phyloP scores from a whole-genome alignment of 2,329 filamentous ascomycete species.

The Penicillium crustosum region DNA sequence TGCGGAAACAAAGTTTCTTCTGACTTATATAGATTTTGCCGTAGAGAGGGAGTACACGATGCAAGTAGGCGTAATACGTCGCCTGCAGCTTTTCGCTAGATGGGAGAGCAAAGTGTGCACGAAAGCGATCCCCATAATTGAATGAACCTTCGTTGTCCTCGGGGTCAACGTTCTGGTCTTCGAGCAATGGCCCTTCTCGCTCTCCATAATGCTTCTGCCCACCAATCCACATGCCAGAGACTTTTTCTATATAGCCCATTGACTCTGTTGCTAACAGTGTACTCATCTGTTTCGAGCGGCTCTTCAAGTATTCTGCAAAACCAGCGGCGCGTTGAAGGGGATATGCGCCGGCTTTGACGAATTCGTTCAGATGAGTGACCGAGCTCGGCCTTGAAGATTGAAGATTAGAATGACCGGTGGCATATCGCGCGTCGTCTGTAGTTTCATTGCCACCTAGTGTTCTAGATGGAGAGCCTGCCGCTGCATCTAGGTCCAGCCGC shows the following conservation, averaged over 20 bases:
- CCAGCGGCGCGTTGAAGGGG: constrained; percentile 80
- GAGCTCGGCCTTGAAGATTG: constrained; percentile 22
- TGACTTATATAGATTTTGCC: constrained; percentile 96
- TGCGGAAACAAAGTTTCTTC: constrained; percentile 86
- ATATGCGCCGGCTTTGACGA: constrained; percentile 65
- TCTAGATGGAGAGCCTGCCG: background rate
- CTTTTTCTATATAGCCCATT: constrained; percentile 94
- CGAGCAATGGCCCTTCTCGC: constrained; percentile 63
- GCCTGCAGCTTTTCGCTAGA: constrained; percentile 79
- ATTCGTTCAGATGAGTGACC: constrained; percentile 57
- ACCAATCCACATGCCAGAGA: constrained; percentile 95
- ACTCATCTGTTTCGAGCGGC: constrained; percentile 76
- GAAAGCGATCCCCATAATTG: constrained; percentile 67
- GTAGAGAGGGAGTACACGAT: constrained; percentile 85
- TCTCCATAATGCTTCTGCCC: constrained; percentile 86
- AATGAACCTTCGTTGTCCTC: constrained; percentile 57
- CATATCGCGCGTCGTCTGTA: constrained; percentile 16
- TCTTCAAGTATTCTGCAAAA: constrained; percentile 79
- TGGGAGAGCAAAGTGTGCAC: constrained; percentile 86
- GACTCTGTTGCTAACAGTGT: constrained; percentile 82
- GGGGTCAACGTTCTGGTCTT: constrained; percentile 59
- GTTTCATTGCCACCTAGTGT: constrained; percentile 10
- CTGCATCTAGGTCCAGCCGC: constrained; percentile 22
- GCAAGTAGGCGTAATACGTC: constrained; percentile 89
- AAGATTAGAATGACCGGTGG: constrained; percentile 27